These are phyloP conservation scores for Pseudogymnoascus sp. DNA, from an alignment of 2,329 filamentous ascomycete species.

Conservation along the genomic window DNA sequence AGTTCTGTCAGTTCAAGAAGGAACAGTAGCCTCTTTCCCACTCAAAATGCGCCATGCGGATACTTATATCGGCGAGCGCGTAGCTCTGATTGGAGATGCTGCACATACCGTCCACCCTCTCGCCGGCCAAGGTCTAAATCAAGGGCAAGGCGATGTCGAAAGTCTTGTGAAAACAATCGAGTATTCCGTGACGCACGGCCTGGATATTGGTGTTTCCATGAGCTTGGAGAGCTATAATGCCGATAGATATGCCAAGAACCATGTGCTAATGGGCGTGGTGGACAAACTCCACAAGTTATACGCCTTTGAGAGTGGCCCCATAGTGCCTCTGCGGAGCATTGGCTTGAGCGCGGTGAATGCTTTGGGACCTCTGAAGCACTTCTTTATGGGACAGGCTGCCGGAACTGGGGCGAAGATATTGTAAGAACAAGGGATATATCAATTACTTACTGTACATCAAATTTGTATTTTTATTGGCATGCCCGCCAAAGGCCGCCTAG, in stretches of 20 bases:
- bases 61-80: conserved; percentile 80
- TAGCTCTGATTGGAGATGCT: conserved; percentile 87
- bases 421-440: conserved; percentile 12
- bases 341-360: conserved; percentile 70
- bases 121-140: conserved; percentile 88
- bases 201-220: conserved; percentile 74
- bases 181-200: conserved; percentile 69
- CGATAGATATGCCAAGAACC: conserved; percentile 76
- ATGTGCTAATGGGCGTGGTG: conserved; percentile 65
- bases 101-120: conserved; percentile 93
- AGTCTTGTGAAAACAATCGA: conserved; percentile 67
- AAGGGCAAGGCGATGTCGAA: conserved; percentile 82
- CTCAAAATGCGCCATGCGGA: conserved; percentile 89
- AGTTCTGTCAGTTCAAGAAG: conserved; percentile 64
- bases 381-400: conserved; percentile 70
- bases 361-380: conserved; percentile 66
- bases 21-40: conserved; percentile 80
- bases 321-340: conserved; percentile 70
- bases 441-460: not conserved
- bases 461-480: not conserved
- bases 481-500: not conserved
- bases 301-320: conserved; percentile 66
- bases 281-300: conserved; percentile 94
- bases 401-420: conserved; percentile 43
- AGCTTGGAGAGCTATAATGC: conserved; percentile 73